Evolutionary conservation across 371 early-diverging fungal species (phyloP), one percentile per base, ranked within the genome.

Genomic region (Mucor irregularis): DNA sequence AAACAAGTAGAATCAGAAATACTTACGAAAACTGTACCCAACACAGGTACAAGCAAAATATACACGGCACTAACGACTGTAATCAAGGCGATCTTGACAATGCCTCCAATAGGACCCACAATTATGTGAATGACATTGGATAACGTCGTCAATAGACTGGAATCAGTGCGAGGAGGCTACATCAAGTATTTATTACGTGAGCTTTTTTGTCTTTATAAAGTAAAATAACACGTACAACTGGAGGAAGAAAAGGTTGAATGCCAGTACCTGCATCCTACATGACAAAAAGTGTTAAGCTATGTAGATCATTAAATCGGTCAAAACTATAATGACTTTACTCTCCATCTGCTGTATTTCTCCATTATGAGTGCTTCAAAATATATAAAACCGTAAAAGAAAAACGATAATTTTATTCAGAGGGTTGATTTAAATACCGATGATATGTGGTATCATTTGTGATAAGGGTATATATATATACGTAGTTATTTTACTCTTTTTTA

Each of bases 171-270:
- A 49, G 76, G 76, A 29, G 76, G 69, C 76, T 75, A 54, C 10
- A 24, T 13, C 4, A 13, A 14, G 16, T 13, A n/a, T 28, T 28
- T 19, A 29, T 50, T n/a, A 16, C 25, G 46, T 45, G 16, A 45
- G n/a, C 3, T 38, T 14, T 29, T 25, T 28, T 29, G 17, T 29
- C 2, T 16, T 45, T 11, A 19, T 25, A 22, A 21, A 10, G 29
- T 22, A n/a, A 25, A 16, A 47, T 26, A 19, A 40, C 24, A 21
- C 66, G 66, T 79, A 85, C 88, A 66, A 90, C 83, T 10, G 91
- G 90, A 44, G 90, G 90, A 44, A 93, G 68, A 68, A 95, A 93
- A 6, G 95, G 94, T 48, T 93, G 92, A 58, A 95, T 92, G 24
- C 93, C 93, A 5, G 94, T 95, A 19, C 90, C 86, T 40, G 85